Percentiles rank a stretch among this genome's conserved stretches.
These are phyloP conservation scores for Elongisporangium senticosum DNA, from an alignment of 352 stramenopile genomes.

Conservation along the genomic window DNA sequence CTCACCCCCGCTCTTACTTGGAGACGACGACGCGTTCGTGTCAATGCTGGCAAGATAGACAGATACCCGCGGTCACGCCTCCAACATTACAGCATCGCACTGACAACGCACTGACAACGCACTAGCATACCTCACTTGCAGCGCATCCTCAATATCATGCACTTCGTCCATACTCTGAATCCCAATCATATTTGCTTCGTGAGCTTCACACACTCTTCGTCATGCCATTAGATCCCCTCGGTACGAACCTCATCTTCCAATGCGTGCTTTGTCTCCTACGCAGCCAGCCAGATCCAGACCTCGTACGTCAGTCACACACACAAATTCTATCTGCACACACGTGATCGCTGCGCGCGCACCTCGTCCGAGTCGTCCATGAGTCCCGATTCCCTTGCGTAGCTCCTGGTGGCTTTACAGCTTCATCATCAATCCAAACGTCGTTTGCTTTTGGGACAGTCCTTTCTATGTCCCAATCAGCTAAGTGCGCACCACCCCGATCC, in stretches of 20 bases:
- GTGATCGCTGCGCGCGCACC: conserved; percentile 5
- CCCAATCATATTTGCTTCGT: neutral
- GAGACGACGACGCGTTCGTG: conserved; percentile 37
- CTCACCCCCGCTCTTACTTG: conserved; percentile 20
- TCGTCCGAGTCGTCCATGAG: conserved; percentile 59
- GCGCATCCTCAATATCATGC: conserved; percentile 48
- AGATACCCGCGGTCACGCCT: neutral
- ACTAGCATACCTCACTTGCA: conserved; percentile 38
- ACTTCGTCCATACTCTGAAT: conserved; percentile 74
- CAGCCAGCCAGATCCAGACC: neutral
- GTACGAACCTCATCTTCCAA: conserved; percentile 41
- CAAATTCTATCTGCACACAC: neutral
- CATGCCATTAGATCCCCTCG: neutral
- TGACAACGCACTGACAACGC: neutral
- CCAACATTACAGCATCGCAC: neutral
- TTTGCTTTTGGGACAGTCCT: neutral
- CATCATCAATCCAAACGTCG: neutral
- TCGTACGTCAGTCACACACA: neutral
- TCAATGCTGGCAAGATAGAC: conserved; percentile 30
- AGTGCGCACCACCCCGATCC: conserved; percentile 2
- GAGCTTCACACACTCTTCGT: neutral
- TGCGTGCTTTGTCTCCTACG: conserved; percentile 26
- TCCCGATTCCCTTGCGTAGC: neutral
- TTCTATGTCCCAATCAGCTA: neutral
- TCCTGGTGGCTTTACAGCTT: neutral